These are phyloP conservation scores for Petunia hybrid DNA, from an alignment of 305 asterid genomes.

Conservation along the genomic window DNA sequence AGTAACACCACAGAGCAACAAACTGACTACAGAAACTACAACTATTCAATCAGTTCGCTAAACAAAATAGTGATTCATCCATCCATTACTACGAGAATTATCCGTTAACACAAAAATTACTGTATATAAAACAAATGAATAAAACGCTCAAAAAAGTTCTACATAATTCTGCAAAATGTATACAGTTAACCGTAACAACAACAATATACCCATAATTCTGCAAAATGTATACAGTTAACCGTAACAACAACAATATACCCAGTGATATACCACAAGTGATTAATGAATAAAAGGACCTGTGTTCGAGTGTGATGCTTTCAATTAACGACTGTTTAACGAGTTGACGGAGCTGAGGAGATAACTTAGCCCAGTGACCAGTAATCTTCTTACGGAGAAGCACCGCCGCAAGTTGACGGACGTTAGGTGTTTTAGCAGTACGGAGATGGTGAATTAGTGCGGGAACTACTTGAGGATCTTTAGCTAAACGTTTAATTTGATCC, in stretches of 20 bases:
- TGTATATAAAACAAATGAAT: background rate
- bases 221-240: no score
- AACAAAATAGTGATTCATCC: no score
- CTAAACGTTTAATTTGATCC: constrained; percentile 92
- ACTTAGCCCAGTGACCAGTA: constrained; percentile 97
- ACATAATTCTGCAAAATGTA: constrained; percentile 19
- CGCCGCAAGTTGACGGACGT: constrained; percentile 96
- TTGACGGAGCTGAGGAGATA: constrained; percentile 75
- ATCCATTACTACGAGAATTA: no score
- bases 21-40: no score
- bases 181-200: no score
- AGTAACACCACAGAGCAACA: no score
- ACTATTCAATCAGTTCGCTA: no score
- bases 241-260: no score
- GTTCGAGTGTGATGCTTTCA: constrained; percentile 93
- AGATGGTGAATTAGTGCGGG: constrained; percentile 90
- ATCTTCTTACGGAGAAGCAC: constrained; percentile 98
- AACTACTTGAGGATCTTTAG: constrained; percentile 97
- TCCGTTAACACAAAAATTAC: no score
- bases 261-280: no score
- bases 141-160: background rate
- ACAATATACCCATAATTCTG: no score
- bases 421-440: constrained; percentile 99
- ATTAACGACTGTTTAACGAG: constrained; percentile 89
- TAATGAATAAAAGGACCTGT: constrained; percentile 57